Evolutionary conservation across 2,329 filamentous ascomycete species (phyloP).

Genomic region (Aspergillus luchuensis): DNA sequence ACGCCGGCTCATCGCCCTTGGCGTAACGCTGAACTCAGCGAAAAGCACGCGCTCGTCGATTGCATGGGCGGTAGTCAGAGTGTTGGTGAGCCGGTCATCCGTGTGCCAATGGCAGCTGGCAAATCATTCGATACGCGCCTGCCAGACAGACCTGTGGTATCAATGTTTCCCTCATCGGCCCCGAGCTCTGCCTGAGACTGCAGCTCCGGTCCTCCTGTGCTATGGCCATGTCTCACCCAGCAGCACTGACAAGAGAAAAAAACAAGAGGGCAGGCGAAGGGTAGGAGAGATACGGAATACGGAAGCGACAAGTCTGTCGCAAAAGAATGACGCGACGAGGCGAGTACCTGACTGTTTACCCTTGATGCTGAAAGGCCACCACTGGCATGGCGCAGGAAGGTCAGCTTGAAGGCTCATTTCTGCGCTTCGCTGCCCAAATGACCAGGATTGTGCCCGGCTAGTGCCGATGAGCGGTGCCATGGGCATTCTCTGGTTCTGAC

Average conservation of each 20-base stretch:
- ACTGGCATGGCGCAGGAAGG: conserved; percentile 8
- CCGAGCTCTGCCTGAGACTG: conserved; percentile 9
- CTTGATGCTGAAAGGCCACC: not conserved
- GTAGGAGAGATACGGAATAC: conserved; percentile 7
- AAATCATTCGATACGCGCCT: conserved; percentile 20
- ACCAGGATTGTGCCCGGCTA: conserved; percentile 23
- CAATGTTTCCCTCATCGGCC: conserved; percentile 14
- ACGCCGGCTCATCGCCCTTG: conserved; percentile 14
- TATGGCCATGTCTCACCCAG: conserved; percentile 8
- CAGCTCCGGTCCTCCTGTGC: conserved; percentile 13
- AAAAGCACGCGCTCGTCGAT: conserved; percentile 24
- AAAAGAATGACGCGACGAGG: conserved; percentile 10
- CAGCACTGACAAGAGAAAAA: not conserved
- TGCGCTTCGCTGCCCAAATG: conserved; percentile 34
- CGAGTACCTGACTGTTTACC: conserved; percentile 2
- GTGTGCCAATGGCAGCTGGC: conserved; percentile 24
- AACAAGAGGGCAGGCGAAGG: not conserved
- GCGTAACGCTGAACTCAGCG: conserved; percentile 18
- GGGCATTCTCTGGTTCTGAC: conserved; percentile 25
- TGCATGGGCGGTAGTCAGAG: conserved; percentile 22
- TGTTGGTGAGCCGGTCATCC: conserved; percentile 20
- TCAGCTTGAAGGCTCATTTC: conserved; percentile 21
- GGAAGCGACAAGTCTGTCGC: conserved; percentile 7
- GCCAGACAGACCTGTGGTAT: conserved; percentile 18
- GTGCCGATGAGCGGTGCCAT: conserved; percentile 22